Evolutionary conservation across 225 moss, liverwort and hornwort species (phyloP).

Genomic region (Takakia lepidozioides): DNA sequence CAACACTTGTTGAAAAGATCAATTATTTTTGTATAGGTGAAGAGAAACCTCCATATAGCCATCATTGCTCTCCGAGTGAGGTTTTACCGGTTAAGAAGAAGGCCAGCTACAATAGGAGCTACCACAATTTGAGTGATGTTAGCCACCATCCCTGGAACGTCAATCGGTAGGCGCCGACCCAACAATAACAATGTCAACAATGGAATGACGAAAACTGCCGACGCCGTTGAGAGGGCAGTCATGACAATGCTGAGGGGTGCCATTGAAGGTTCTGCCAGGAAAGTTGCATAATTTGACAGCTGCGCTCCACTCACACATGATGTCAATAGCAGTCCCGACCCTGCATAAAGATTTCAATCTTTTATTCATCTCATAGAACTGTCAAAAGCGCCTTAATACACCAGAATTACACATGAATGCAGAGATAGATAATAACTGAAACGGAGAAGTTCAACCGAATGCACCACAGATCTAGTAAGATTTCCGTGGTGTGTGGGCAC

Average conservation of each 20-base stretch:
- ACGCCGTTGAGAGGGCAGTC: slow-evolving; percentile 81
- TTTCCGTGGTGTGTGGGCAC: no score
- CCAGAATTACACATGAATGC: no score
- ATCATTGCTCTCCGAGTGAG: no score
- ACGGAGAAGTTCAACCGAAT: no score
- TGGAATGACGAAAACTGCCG: slow-evolving; percentile 82
- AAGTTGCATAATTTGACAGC: slow-evolving; percentile 91
- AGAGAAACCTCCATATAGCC: no score
- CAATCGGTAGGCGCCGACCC: slow-evolving; percentile 66
- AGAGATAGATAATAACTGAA: no score
- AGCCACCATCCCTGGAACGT: slow-evolving; percentile 70
- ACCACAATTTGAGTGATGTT: slow-evolving; percentile 83
- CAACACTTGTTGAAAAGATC: no score
- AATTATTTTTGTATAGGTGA: no score
- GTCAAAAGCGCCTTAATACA: no score
- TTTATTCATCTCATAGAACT: no score
- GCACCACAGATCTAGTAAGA: no score
- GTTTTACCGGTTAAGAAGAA: slow-evolving; percentile 62
- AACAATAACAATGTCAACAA: slow-evolving; percentile 58
- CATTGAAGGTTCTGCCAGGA: slow-evolving; percentile 63
- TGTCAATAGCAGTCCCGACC: slow-evolving; percentile 68
- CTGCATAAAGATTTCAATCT: no score
- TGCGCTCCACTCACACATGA: slow-evolving; percentile 91
- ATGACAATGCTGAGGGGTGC: slow-evolving; percentile 93
- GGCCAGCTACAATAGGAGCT: slow-evolving; percentile 62